Evolutionary conservation across 768 basidiomycete species (phyloP).

Genomic region (Plicaturopsis crispa): DNA sequence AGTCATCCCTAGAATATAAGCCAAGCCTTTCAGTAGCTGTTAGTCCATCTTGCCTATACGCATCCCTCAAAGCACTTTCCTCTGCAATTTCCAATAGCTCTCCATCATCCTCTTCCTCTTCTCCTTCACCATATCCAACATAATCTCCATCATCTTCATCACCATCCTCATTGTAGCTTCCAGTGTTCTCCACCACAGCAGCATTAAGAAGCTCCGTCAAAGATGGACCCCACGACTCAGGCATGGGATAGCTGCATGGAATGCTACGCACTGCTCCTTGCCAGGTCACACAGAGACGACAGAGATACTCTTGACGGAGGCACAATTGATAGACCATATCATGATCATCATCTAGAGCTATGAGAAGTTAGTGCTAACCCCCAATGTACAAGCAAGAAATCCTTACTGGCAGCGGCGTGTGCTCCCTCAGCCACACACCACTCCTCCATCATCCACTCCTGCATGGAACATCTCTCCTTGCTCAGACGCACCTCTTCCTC

Average conservation of each 20-base stretch:
- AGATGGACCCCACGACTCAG: conserved; percentile 5
- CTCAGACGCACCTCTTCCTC: conserved; percentile 17
- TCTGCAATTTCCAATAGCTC: too few relatives aligned
- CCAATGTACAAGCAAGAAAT: not conserved
- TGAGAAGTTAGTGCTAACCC: not conserved
- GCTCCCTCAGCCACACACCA: conserved; percentile 10
- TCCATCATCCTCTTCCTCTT: too few relatives aligned
- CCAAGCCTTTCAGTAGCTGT: too few relatives aligned
- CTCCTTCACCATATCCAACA: too few relatives aligned
- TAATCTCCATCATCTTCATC: too few relatives aligned
- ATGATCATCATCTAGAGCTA: conserved; percentile 1
- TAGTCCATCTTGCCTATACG: too few relatives aligned
- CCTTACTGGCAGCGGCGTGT: conserved; percentile 6
- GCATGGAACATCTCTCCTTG: conserved; percentile 13
- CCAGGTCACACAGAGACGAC: not conserved
- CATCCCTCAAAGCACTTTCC: too few relatives aligned
- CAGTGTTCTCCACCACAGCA: too few relatives aligned
- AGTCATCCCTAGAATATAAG: too few relatives aligned
- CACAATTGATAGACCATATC: conserved; percentile 2
- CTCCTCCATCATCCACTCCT: conserved; percentile 19
- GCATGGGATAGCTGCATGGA: not conserved
- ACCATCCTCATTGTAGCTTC: too few relatives aligned
- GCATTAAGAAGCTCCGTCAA: not conserved
- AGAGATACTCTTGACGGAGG: not conserved
- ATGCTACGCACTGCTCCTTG: conserved; percentile 2